Conservation (phyloP, 73 alveolate species). For the Symbiodinium pilosum region DNA sequence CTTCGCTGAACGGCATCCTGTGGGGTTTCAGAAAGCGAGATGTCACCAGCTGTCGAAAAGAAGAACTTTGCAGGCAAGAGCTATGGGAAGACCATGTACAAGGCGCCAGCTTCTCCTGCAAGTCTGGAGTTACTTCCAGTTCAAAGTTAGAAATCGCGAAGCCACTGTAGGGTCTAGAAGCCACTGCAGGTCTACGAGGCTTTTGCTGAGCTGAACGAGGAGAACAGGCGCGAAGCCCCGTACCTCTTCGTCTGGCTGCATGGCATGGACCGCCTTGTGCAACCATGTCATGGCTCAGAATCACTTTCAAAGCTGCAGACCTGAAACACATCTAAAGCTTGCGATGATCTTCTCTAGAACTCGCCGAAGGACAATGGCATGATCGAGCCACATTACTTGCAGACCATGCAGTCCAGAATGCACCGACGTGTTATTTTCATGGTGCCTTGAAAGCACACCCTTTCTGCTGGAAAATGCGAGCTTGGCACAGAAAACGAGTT, state of each 20-base stretch:
- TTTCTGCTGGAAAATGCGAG: neutral
- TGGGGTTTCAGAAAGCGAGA: neutral
- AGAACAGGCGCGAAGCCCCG: neutral
- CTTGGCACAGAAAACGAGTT: neutral
- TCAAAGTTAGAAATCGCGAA: too few relatives aligned
- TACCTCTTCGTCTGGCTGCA: constrained; percentile 82
- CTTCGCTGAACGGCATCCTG: neutral
- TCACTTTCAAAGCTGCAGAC: neutral
- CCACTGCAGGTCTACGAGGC: constrained; percentile 41
- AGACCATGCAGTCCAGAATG: constrained; percentile 36
- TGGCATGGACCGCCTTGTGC: constrained; percentile 26
- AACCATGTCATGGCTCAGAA: neutral
- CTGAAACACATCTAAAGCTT: neutral
- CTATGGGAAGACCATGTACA: neutral
- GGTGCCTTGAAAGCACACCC: neutral
- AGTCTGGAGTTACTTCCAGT: too few relatives aligned
- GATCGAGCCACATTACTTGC: constrained; percentile 57
- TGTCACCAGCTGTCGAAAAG: neutral
- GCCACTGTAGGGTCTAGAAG: too few relatives aligned
- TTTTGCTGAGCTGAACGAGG: constrained; percentile 39
- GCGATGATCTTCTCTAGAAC: neutral
- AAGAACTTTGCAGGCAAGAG: neutral
- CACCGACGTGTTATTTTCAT: constrained; percentile 65
- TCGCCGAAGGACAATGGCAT: constrained; percentile 36
- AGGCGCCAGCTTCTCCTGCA: neutral